Evolutionary conservation across 306 rosid species (phyloP), one percentile per base, ranked within the genome.

Genomic region (Lathyrus aphaca): DNA sequence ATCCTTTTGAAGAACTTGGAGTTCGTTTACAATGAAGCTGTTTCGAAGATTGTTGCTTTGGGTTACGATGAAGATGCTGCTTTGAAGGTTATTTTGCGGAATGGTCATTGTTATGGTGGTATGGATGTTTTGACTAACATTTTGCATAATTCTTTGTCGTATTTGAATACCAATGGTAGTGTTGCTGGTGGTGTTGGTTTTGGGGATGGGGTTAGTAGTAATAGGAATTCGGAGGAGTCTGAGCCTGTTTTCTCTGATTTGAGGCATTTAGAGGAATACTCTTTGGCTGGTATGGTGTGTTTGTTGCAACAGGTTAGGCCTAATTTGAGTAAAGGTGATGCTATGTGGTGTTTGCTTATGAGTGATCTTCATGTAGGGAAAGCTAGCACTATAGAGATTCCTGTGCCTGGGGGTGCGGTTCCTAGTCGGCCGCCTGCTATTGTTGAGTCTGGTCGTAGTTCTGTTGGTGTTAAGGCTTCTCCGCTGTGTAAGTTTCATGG

Each of bases 281-380:
- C 96, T 6, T 81, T 94, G 51, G 94, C 94, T 0, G 89, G 92
- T 30, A 88, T 90, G 96, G 95, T 90, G 43, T 84, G 92, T 77
- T 78, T 90, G 86, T 82, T 94, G 82, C 96, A 87, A 50, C 97
- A 87, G 62, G 81, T 87, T 68, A 90, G 86, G 70, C 96, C 96
- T 9, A 76, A 86, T 71, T 83, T 94, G 88, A 94, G 86, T 71
- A 90, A 88, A 81, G 95, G 95, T 5, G 97, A 94, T 80, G 98
- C 96, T 10, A 87, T 94, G 97, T 88, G 97, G 96, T 88, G 97
- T 80, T 79, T 94, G 89, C 91, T 90, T 21, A 94, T 86, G 97
- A 90, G 92, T 79, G 96, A 94, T 68, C 95, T 94, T 87, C 92
- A 94, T 80, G 92, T 90, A 2, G 95, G 91, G 17, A 88, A 89